These are phyloP conservation scores for Pelargonium exstipulatum DNA, from an alignment of 441 rosid genomes.

Conservation along the genomic window DNA sequence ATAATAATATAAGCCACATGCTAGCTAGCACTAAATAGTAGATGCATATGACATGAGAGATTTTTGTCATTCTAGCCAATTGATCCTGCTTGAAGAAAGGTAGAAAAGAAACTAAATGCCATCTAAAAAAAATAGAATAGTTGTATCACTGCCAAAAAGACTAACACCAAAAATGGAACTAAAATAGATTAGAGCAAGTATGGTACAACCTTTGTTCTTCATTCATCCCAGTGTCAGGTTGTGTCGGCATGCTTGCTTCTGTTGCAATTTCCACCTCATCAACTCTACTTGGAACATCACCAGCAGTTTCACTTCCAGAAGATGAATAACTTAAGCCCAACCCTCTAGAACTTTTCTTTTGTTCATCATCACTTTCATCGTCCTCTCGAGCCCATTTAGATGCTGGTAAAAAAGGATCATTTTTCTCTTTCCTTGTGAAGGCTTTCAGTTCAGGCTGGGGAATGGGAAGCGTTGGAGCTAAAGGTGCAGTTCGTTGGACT, in stretches of 20 bases:
- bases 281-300: constrained; percentile 47
- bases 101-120: background rate
- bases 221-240: constrained; percentile 59
- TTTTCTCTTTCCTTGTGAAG: constrained; percentile 62
- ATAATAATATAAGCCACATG: constrained; percentile 6
- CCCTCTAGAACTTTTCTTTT: constrained; percentile 46
- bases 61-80: background rate
- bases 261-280: constrained; percentile 56
- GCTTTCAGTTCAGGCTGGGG: constrained; percentile 66
- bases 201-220: constrained; percentile 75
- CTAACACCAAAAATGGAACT: background rate
- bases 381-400: constrained; percentile 98
- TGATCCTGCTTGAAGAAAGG: background rate
- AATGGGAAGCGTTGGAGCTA: constrained; percentile 42
- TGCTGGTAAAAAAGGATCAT: constrained; percentile 70
- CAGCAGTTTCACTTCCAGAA: constrained; percentile 85
- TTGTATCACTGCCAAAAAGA: background rate
- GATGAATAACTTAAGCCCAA: constrained; percentile 80
- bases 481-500: constrained; percentile 36
- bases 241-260: constrained; percentile 42
- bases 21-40: background rate
- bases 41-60: background rate
- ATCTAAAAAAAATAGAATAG: background rate
- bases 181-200: background rate
- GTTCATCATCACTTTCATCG: constrained; percentile 85